Conservation (phyloP, 2,329 filamentous ascomycete genomes). For the Penicillium brevicompactum region DNA sequence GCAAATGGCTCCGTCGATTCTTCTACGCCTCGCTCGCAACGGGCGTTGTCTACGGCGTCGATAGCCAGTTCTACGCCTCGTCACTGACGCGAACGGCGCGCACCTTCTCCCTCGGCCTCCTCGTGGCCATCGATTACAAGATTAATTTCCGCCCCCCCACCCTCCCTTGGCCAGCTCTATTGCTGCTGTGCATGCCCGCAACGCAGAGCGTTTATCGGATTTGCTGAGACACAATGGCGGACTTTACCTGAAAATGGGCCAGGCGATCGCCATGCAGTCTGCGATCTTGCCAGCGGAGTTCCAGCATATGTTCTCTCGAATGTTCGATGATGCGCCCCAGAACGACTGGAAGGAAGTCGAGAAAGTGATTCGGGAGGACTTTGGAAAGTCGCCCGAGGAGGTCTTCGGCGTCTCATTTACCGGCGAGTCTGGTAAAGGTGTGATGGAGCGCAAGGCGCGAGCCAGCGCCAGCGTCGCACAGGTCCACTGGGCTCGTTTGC, state of each 20-base stretch:
- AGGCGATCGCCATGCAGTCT: conserved; percentile 98
- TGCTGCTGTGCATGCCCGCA: conserved; percentile 77
- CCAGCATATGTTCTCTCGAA: conserved; percentile 90
- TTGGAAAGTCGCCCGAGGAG: conserved; percentile 80
- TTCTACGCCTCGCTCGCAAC: conserved; percentile 61
- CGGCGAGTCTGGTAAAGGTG: conserved; percentile 62
- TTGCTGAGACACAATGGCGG: conserved; percentile 85
- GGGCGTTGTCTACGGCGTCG: conserved; percentile 67
- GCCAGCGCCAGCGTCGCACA: conserved; percentile 90
- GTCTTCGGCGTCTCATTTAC: conserved; percentile 88
- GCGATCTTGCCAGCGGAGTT: conserved; percentile 92
- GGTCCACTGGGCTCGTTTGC: conserved; percentile 88
- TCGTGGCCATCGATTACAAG: conserved; percentile 92
- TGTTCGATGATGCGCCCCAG: conserved; percentile 98
- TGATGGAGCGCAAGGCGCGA: conserved; percentile 71
- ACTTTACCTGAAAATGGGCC: conserved; percentile 94
- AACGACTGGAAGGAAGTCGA: conserved; percentile 85
- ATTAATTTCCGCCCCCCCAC: conserved; percentile 85
- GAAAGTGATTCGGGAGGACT: conserved; percentile 83
- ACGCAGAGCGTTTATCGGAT: conserved; percentile 79
- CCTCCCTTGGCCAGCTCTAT: conserved; percentile 74
- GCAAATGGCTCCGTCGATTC: conserved; percentile 77
- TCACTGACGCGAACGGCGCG: conserved; percentile 75
- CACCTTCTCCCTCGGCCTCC: conserved; percentile 77
- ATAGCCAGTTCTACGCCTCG: conserved; percentile 76